Percentiles rank a stretch among this genome's conserved stretches.
These are phyloP conservation scores for Caryopteris hybrid DNA, from an alignment of 305 asterid species.

Conservation along the genomic window DNA sequence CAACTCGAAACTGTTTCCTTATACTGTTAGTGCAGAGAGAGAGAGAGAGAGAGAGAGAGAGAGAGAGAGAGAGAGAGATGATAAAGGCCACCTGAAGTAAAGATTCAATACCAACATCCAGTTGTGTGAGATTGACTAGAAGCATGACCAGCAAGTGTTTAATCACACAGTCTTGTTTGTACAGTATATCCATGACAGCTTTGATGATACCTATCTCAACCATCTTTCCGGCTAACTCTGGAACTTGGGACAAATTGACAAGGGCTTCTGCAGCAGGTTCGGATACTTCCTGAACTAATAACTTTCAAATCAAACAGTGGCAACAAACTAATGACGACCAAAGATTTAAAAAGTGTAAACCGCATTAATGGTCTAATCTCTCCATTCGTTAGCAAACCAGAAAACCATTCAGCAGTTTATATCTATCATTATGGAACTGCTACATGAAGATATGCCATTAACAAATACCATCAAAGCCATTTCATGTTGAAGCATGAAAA, in stretches of 20 bases:
- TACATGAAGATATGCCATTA: not conserved
- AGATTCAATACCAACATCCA: constrained; percentile 78
- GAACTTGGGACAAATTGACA: constrained; percentile 75
- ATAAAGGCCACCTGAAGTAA: constrained; percentile 67
- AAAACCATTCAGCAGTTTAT: not conserved
- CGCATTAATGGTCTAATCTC: not conserved
- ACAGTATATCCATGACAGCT: constrained; percentile 59
- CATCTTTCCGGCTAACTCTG: constrained; percentile 66
- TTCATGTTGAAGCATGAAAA: not conserved
- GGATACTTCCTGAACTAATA: constrained; percentile 68
- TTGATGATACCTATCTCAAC: constrained; percentile 54
- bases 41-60: not conserved
- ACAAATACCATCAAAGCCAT: not conserved
- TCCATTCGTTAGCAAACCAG: not conserved
- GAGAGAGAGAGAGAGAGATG: no score
- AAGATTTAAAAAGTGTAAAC: not conserved
- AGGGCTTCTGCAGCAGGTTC: constrained; percentile 94
- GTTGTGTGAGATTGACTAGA: constrained; percentile 86
- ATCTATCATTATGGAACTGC: not conserved
- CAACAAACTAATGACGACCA: constrained; percentile 5
- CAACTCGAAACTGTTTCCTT: not conserved
- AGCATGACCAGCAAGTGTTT: constrained; percentile 71
- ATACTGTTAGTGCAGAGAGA: not conserved
- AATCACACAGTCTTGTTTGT: constrained; percentile 59
- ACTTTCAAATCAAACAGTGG: constrained; percentile 3